phyloP scores from a whole-genome alignment of 2,329 filamentous ascomycete genomes.

The Sordariomycetes sp. region DNA sequence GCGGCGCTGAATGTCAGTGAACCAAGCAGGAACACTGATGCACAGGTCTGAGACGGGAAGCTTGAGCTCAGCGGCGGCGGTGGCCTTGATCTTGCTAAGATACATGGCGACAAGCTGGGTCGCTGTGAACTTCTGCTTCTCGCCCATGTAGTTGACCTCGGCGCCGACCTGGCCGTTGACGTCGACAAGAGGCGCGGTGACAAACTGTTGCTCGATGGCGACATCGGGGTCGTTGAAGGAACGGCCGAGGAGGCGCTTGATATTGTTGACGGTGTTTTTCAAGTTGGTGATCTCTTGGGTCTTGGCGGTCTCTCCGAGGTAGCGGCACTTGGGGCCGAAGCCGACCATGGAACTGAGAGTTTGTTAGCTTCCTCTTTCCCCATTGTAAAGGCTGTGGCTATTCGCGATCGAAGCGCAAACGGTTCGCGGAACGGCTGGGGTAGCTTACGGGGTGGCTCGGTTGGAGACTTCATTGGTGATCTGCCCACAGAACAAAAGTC shows the following conservation, averaged over 20 bases:
- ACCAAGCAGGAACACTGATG: conserved; percentile 92
- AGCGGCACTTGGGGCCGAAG: conserved; percentile 89
- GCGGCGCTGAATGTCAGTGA: conserved; percentile 88
- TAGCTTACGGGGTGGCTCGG: conserved; percentile 87
- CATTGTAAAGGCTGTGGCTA: conserved; percentile 2
- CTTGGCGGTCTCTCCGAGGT: conserved; percentile 91
- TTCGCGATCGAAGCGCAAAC: neutral
- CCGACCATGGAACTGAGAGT: conserved; percentile 72
- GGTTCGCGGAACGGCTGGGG: neutral
- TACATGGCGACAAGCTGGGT: conserved; percentile 94
- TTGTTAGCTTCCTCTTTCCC: neutral
- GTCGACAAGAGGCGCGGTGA: conserved; percentile 79
- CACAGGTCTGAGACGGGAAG: conserved; percentile 88
- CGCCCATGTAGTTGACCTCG: conserved; percentile 85
- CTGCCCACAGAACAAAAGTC: conserved; percentile 33
- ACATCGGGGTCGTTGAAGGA: conserved; percentile 84
- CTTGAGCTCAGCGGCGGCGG: conserved; percentile 77
- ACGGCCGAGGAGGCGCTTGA: conserved; percentile 90
- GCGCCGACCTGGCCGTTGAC: conserved; percentile 90
- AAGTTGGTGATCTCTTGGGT: conserved; percentile 99
- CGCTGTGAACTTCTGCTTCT: conserved; percentile 92
- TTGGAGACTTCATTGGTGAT: conserved; percentile 99
- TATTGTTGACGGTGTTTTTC: conserved; percentile 91
- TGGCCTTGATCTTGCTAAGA: conserved; percentile 88
- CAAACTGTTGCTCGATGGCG: conserved; percentile 83